Conservation (phyloP, 2,329 filamentous ascomycete species). For the Talaromyces verruculosus region DNA sequence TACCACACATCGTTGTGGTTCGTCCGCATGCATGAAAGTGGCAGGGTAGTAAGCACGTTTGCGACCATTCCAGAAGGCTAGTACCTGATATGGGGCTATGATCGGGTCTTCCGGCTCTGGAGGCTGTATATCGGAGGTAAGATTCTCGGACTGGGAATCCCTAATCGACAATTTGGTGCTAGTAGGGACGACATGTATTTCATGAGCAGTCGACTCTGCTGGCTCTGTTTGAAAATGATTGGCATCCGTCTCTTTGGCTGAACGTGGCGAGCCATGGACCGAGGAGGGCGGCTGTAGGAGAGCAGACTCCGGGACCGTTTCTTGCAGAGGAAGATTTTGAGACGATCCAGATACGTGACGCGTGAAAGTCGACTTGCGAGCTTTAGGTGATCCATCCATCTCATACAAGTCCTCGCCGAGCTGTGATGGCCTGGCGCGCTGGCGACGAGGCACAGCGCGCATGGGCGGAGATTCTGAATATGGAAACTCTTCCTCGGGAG, state of each 20-base stretch:
- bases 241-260: neutral
- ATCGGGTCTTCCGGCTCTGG: constrained; percentile 26
- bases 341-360: neutral
- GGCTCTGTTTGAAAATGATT: constrained; percentile 20
- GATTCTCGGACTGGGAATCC: neutral
- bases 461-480: constrained; percentile 25
- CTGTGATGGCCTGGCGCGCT: constrained; percentile 28
- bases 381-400: constrained; percentile 36
- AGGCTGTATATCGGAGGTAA: constrained; percentile 17
- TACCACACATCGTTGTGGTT: constrained; percentile 46
- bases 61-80: constrained; percentile 59
- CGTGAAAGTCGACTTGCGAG: constrained; percentile 13
- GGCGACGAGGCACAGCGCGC: constrained; percentile 25
- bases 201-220: neutral
- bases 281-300: constrained; percentile 12
- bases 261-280: constrained; percentile 23
- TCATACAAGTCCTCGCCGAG: constrained; percentile 38
- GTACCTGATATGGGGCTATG: constrained; percentile 53
- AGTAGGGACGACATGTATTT: neutral
- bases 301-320: neutral
- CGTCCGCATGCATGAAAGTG: constrained; percentile 49
- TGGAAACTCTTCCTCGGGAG: constrained; percentile 22
- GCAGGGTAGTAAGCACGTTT: constrained; percentile 60
- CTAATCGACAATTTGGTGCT: neutral
- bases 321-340: neutral